A percentile compares a stretch with the other conserved stretches of the same genome.
Evolutionary conservation across 257 asterid species (phyloP).

Genomic region (Salvia miltiorrhiza): DNA sequence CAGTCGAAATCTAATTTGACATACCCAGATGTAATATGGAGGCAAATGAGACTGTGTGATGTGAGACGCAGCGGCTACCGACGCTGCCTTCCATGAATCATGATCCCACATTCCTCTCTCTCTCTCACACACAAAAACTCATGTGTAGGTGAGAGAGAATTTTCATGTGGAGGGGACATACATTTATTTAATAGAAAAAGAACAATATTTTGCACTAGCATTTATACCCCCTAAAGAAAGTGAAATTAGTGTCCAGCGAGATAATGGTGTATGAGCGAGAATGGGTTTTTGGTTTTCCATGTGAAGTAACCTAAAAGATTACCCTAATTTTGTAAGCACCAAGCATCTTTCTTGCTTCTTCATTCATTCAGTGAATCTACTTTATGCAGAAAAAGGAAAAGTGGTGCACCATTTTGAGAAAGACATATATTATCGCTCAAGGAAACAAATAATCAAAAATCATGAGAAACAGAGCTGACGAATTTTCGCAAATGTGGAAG

Average conservation of each 20-base stretch:
- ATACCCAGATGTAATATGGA: too few species aligned
- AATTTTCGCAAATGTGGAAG: slow-evolving; percentile 23
- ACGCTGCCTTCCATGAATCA: not conserved
- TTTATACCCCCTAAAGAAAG: not conserved
- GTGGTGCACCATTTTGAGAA: not conserved
- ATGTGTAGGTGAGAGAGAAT: not conserved
- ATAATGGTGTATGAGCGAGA: not conserved
- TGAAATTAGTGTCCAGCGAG: not conserved
- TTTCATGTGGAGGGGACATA: slow-evolving; percentile 14
- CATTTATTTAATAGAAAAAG: not conserved
- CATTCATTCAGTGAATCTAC: slow-evolving; percentile 27
- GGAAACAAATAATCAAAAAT: not conserved
- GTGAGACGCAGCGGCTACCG: not conserved
- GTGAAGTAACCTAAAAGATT: slow-evolving; percentile 49
- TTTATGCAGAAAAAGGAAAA: not conserved
- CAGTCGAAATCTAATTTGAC: too few species aligned
- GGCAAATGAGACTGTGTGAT: not conserved
- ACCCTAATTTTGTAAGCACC: slow-evolving; percentile 16
- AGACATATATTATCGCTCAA: not conserved
- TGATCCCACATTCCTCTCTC: not conserved
- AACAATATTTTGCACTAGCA: not conserved
- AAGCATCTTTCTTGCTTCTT: slow-evolving; percentile 37
- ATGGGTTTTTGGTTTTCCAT: slow-evolving; percentile 31
- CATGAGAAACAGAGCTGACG: not conserved
- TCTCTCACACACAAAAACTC: not conserved